A percentile compares a stretch with the other conserved stretches of the same genome.
These are phyloP conservation scores for Torulaspora franciscae DNA, from an alignment of 805 yeast species.

Conservation along the genomic window DNA sequence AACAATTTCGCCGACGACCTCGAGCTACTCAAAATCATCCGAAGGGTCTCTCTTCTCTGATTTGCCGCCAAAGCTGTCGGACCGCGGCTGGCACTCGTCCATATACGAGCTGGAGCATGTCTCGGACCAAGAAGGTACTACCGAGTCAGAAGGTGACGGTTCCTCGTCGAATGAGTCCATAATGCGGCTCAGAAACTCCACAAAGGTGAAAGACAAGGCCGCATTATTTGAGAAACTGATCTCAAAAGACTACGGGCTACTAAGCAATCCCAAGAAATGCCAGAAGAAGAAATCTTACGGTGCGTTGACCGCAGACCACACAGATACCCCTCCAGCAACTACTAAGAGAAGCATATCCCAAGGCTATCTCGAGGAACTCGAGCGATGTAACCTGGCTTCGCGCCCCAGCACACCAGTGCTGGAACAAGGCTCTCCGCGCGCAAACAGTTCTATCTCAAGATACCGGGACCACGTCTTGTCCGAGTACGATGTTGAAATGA, in stretches of 20 bases:
- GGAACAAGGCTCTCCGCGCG: neutral
- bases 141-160: constrained; percentile 6
- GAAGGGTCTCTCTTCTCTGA: constrained; percentile 28
- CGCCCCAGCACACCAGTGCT: constrained; percentile 4
- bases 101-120: constrained; percentile 18
- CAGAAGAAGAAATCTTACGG: constrained; percentile 13
- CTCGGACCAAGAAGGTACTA: constrained; percentile 8
- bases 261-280: constrained; percentile 9
- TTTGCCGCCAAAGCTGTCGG: constrained; percentile 22
- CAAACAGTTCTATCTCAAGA: constrained; percentile 3
- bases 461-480: constrained; percentile 4
- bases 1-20: constrained; percentile 19
- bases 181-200: constrained; percentile 28
- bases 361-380: constrained; percentile 21
- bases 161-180: constrained; percentile 24
- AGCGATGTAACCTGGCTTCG: constrained; percentile 16
- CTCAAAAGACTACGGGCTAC: constrained; percentile 8
- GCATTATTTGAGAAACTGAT: constrained; percentile 31
- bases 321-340: constrained; percentile 1
- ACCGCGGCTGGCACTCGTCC: constrained; percentile 20
- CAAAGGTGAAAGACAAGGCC: constrained; percentile 33
- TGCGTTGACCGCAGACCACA: constrained; percentile 6
- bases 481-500: neutral
- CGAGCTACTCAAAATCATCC: constrained; percentile 24
- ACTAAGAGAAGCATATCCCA: constrained; percentile 20